Evolutionary conservation across 2,329 filamentous ascomycete genomes (phyloP).

Genomic region (Calonectria hongkongensis): DNA sequence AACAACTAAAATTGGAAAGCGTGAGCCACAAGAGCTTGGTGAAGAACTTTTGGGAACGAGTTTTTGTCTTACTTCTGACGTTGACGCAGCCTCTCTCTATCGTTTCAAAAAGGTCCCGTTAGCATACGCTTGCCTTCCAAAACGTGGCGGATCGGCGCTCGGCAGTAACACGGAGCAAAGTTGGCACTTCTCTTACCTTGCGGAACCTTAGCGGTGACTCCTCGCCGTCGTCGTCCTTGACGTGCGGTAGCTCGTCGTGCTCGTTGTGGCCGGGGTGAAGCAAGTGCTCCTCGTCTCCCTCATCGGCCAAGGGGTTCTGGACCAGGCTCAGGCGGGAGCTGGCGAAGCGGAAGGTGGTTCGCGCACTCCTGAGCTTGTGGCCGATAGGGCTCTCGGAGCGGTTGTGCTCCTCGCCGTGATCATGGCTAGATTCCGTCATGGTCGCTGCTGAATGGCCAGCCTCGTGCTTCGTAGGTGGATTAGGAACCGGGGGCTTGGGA

Average conservation of each 20-base stretch:
- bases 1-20: conserved; percentile 26
- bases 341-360: conserved; percentile 32
- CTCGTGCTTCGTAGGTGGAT: neutral
- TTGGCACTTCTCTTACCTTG: conserved; percentile 5
- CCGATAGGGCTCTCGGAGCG: conserved; percentile 2
- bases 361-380: conserved; percentile 29
- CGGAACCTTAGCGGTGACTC: conserved; percentile 30
- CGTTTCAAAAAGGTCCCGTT: neutral
- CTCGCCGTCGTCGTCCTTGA: neutral
- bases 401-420: neutral
- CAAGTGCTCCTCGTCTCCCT: conserved; percentile 24
- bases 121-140: neutral
- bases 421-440: conserved; percentile 13
- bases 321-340: conserved; percentile 26
- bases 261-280: conserved; percentile 2
- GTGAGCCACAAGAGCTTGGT: neutral
- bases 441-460: conserved; percentile 2
- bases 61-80: conserved; percentile 28
- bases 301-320: conserved; percentile 18
- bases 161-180: neutral
- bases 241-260: neutral
- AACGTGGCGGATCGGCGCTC: neutral
- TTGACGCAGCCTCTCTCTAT: conserved; percentile 32
- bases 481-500: neutral
- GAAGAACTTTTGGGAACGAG: neutral